These are phyloP conservation scores for Arabis hirsuta DNA, from an alignment of 345 rosid species.

Conservation along the genomic window DNA sequence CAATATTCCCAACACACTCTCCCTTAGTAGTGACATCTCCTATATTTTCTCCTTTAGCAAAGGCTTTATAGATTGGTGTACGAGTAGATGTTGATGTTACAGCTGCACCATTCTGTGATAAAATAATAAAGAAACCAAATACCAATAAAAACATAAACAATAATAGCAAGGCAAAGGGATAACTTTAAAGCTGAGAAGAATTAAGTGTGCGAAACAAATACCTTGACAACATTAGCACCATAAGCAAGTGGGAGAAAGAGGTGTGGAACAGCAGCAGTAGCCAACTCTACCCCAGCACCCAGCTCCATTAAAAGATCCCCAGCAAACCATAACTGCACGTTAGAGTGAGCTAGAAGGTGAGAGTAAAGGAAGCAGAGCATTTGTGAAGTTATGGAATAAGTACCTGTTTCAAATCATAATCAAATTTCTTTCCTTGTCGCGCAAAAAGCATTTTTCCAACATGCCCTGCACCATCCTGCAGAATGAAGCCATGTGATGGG, in stretches of 20 bases:
- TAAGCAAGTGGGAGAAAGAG: slow-evolving; percentile 98
- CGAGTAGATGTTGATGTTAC: slow-evolving; percentile 98
- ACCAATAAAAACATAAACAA: not conserved
- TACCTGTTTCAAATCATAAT: slow-evolving; percentile 97
- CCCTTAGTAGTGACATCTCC: slow-evolving; percentile 99
- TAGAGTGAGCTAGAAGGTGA: slow-evolving; percentile 26
- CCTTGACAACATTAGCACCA: slow-evolving; percentile 98
- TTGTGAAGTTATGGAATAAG: not conserved
- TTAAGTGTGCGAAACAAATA: slow-evolving; percentile 28
- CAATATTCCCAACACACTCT: slow-evolving; percentile 95
- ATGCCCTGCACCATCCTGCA: slow-evolving; percentile 98
- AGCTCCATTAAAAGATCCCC: slow-evolving; percentile 96
- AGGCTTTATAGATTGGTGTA: slow-evolving; percentile 97
- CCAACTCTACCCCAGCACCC: slow-evolving; percentile 98
- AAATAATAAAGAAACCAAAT: slow-evolving; percentile 31
- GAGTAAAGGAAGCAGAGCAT: not conserved
- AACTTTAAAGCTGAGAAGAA: not conserved
- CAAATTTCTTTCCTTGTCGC: slow-evolving; percentile 96
- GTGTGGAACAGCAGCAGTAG: slow-evolving; percentile 89
- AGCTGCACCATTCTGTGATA: slow-evolving; percentile 87
- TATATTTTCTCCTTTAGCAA: slow-evolving; percentile 97
- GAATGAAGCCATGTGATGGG: not conserved
- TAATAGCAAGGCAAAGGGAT: not conserved
- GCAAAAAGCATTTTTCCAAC: slow-evolving; percentile 98
- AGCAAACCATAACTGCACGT: slow-evolving; percentile 75